phyloP scores from a whole-genome alignment of 768 basidiomycete genomes.

The Termitomyces sp. region DNA sequence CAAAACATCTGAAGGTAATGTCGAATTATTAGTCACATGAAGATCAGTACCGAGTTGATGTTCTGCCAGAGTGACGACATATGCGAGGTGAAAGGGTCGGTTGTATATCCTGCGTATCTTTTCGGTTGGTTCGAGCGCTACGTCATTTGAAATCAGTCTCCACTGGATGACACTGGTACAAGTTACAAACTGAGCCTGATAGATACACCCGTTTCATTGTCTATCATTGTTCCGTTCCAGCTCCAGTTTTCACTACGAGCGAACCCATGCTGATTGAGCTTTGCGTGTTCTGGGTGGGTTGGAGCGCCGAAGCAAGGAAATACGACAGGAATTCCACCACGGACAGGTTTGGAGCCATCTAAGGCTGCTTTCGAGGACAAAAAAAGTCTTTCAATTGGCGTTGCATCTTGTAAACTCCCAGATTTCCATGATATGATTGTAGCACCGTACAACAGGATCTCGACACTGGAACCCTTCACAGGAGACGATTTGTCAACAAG shows the following conservation, averaged over 20 bases:
- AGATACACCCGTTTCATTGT: slow-evolving; percentile 68
- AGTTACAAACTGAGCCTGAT: slow-evolving; percentile 62
- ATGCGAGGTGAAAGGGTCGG: slow-evolving; percentile 64
- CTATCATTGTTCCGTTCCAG: slow-evolving; percentile 56
- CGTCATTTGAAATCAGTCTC: slow-evolving; percentile 2
- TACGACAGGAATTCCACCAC: slow-evolving; percentile 54
- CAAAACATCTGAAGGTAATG: slow-evolving; percentile 38
- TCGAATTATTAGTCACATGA: slow-evolving; percentile 69
- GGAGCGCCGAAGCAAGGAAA: slow-evolving; percentile 92
- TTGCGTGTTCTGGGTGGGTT: slow-evolving; percentile 60
- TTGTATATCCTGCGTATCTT: slow-evolving; percentile 54
- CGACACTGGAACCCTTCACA: slow-evolving; percentile 56
- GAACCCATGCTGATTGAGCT: slow-evolving; percentile 86
- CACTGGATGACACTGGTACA: background rate
- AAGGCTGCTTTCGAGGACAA: slow-evolving; percentile 73
- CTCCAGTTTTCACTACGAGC: slow-evolving; percentile 76
- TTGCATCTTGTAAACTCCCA: slow-evolving; percentile 24
- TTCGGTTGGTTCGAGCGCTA: slow-evolving; percentile 61
- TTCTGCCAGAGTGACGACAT: slow-evolving; percentile 74
- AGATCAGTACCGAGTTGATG: slow-evolving; percentile 75
- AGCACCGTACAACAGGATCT: slow-evolving; percentile 76
- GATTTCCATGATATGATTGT: slow-evolving; percentile 85
- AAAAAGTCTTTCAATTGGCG: slow-evolving; percentile 66
- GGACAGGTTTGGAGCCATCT: slow-evolving; percentile 73
- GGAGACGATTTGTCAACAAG: background rate